Conservation (phyloP, 345 rosid genomes). For the Dovyalis caffra region DNA sequence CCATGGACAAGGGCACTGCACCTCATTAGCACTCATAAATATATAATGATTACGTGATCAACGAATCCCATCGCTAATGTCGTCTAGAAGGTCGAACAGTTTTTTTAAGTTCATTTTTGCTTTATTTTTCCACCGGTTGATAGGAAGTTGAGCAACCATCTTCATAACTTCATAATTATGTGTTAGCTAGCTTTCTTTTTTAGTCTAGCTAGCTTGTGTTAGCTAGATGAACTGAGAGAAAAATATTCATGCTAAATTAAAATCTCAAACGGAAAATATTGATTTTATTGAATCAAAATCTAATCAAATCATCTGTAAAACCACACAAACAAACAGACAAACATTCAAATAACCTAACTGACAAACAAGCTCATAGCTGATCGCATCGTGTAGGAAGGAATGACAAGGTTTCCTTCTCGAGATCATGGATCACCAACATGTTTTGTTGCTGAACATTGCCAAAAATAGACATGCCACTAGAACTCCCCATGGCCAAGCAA, state of each 20-base stretch:
- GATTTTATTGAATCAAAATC: neutral
- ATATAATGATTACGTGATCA: no score
- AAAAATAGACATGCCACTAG: constrained; percentile 80
- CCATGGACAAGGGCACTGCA: no score
- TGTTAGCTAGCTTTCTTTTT: neutral
- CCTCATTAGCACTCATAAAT: no score
- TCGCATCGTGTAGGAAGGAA: constrained; percentile 67
- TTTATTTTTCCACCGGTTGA: no score
- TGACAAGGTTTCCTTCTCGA: constrained; percentile 60
- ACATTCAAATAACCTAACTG: neutral
- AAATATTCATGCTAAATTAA: no score
- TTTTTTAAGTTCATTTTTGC: no score
- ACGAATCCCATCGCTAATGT: no score
- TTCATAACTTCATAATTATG: no score
- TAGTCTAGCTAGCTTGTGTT: no score
- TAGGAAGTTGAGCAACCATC: no score
- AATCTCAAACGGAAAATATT: neutral
- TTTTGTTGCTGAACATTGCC: constrained; percentile 96
- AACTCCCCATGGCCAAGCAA: constrained; percentile 88
- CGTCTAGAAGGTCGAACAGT: no score
- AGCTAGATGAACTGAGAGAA: no score
- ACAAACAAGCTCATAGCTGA: constrained; percentile 32
- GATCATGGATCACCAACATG: constrained; percentile 66
- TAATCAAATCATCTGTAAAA: neutral
- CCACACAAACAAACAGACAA: neutral